Conservation (phyloP, 768 basidiomycete genomes). For the Termitomyces heimii region DNA sequence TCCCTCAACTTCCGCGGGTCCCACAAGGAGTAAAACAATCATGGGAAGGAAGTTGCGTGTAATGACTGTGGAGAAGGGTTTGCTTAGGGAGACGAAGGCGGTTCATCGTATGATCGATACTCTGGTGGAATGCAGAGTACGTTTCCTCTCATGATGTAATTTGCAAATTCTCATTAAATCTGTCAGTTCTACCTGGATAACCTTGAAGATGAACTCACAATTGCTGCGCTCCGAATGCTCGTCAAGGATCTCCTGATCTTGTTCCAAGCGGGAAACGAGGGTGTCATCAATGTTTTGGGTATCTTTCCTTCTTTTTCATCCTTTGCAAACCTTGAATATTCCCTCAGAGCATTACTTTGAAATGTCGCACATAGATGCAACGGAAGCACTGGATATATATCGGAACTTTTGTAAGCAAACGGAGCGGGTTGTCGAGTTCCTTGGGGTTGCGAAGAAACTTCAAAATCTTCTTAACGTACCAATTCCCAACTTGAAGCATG, state of each 20-base stretch:
- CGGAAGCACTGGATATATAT: conserved; percentile 80
- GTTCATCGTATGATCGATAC: conserved; percentile 90
- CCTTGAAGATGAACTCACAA: conserved; percentile 86
- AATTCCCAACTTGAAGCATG: conserved; percentile 91
- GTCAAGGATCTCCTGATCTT: conserved; percentile 94
- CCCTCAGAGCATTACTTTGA: conserved; percentile 89
- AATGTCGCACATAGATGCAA: conserved; percentile 93
- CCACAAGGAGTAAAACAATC: conserved; percentile 67
- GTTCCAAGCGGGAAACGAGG: conserved; percentile 96
- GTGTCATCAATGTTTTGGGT: conserved; percentile 79
- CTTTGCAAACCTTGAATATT: conserved; percentile 18
- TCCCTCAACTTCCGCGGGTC: conserved; percentile 23
- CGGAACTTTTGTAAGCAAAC: conserved; percentile 93
- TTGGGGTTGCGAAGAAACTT: conserved; percentile 87
- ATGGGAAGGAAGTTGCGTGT: conserved; percentile 79
- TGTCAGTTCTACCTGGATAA: conserved; percentile 89
- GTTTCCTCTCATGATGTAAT: conserved; percentile 23
- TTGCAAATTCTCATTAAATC: neutral
- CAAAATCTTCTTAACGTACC: conserved; percentile 91
- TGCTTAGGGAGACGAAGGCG: conserved; percentile 85
- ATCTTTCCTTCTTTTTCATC: conserved; percentile 20
- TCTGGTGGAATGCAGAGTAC: conserved; percentile 80
- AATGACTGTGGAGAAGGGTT: conserved; percentile 94
- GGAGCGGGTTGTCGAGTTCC: conserved; percentile 86
- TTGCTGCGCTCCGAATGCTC: conserved; percentile 85